These are phyloP conservation scores for Penicillium paneum DNA, from an alignment of 2,329 filamentous ascomycete genomes.

Conservation along the genomic window DNA sequence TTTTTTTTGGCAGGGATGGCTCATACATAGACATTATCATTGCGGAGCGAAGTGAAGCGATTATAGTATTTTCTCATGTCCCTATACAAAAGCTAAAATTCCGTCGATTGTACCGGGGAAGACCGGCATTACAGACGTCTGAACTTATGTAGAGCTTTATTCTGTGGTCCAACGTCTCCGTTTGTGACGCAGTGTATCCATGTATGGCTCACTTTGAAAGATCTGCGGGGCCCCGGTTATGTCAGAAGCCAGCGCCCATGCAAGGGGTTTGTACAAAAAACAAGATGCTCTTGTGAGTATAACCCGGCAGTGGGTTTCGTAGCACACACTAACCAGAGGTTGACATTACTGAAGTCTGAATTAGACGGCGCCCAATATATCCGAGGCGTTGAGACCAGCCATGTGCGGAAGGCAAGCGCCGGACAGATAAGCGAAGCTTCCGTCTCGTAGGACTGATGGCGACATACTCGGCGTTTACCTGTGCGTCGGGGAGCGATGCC, in stretches of 20 bases:
- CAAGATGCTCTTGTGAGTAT: slow-evolving; percentile 52
- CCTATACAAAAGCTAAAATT: too few species aligned
- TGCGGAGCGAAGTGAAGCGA: neutral
- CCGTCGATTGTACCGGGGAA: too few species aligned
- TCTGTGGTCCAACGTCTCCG: too few species aligned
- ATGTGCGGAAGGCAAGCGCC: slow-evolving; percentile 47
- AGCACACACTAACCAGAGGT: slow-evolving; percentile 47
- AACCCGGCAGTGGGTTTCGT: slow-evolving; percentile 41
- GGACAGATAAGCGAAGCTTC: slow-evolving; percentile 28
- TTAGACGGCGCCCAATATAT: slow-evolving; percentile 40
- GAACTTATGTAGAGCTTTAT: too few species aligned
- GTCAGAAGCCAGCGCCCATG: slow-evolving; percentile 44
- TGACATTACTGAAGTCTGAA: slow-evolving; percentile 51
- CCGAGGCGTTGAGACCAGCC: slow-evolving; percentile 47
- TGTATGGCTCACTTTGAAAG: too few species aligned
- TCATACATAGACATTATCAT: neutral
- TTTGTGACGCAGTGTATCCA: neutral
- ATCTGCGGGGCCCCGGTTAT: slow-evolving; percentile 34
- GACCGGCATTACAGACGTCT: too few species aligned
- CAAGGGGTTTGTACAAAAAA: slow-evolving; percentile 51
- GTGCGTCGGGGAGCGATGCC: slow-evolving; percentile 47
- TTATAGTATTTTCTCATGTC: neutral
- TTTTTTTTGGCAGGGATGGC: neutral
- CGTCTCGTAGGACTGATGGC: too few species aligned
- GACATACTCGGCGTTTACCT: slow-evolving; percentile 54